These are phyloP conservation scores for Xylaria venustula DNA, from an alignment of 495 filamentous ascomycete genomes.

Conservation along the genomic window DNA sequence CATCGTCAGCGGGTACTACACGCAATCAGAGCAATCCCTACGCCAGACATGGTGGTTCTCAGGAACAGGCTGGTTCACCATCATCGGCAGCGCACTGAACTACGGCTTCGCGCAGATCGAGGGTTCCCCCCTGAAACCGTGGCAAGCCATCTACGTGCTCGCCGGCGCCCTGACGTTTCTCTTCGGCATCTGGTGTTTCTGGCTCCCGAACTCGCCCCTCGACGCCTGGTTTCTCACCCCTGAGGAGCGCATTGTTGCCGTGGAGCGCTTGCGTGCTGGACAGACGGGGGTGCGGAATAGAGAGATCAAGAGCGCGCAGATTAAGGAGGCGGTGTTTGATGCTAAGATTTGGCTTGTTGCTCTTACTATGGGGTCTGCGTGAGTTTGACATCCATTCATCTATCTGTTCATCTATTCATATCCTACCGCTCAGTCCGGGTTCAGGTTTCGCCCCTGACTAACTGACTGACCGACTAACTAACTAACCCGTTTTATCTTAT, in stretches of 20 bases:
- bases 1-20: conserved; percentile 64
- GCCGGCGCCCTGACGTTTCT: conserved; percentile 63
- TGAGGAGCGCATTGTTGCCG: conserved; percentile 53
- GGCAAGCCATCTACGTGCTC: conserved; percentile 71
- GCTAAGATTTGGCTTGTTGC: conserved; percentile 64
- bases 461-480: background rate
- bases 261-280: conserved; percentile 55
- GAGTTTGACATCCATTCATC: conserved; percentile 1
- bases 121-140: conserved; percentile 51
- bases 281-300: conserved; percentile 61
- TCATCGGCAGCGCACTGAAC: conserved; percentile 65
- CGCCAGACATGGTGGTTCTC: conserved; percentile 72
- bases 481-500: no score
- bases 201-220: conserved; percentile 57
- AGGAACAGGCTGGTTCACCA: conserved; percentile 63
- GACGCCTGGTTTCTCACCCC: conserved; percentile 54
- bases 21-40: conserved; percentile 64
- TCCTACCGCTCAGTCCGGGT: no score
- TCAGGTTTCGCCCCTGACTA: background rate
- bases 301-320: conserved; percentile 59
- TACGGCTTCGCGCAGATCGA: conserved; percentile 69
- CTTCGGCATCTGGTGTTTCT: conserved; percentile 63
- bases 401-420: no score
- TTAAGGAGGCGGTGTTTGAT: conserved; percentile 55
- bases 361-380: conserved; percentile 54